Conservation (phyloP, 495 filamentous ascomycete species). For the Tirmania nivea region DNA sequence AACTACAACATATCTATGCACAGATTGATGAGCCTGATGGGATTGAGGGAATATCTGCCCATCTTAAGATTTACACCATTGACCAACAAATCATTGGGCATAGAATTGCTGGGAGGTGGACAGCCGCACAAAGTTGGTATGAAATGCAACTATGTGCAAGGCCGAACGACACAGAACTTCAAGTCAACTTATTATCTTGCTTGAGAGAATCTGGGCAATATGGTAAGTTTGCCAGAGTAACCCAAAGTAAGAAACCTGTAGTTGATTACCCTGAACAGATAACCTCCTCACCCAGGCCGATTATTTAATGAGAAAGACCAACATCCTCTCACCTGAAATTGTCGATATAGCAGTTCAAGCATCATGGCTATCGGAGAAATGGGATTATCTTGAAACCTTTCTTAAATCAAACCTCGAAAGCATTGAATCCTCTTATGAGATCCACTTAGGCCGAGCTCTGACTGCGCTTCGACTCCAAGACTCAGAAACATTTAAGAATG, state of each 20-base stretch:
- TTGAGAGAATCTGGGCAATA: constrained; percentile 83
- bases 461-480: constrained; percentile 38
- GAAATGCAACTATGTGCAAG: constrained; percentile 62
- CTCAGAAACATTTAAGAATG: constrained; percentile 31
- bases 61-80: constrained; percentile 57
- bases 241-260: background rate
- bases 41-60: constrained; percentile 76
- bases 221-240: constrained; percentile 29
- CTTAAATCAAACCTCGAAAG: constrained; percentile 38
- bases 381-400: background rate
- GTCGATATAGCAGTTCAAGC: constrained; percentile 73
- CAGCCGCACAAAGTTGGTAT: constrained; percentile 96
- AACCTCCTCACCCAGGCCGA: constrained; percentile 69
- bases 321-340: constrained; percentile 32
- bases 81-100: constrained; percentile 86
- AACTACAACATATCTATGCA: constrained; percentile 79
- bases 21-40: constrained; percentile 96
- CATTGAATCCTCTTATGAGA: constrained; percentile 51
- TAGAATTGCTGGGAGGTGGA: constrained; percentile 84
- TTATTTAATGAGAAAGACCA: constrained; percentile 36
- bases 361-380: constrained; percentile 52
- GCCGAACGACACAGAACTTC: constrained; percentile 51
- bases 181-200: constrained; percentile 67
- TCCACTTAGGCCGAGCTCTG: constrained; percentile 53
- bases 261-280: constrained; percentile 29